These are phyloP conservation scores for Eucalyptus albens DNA, from an alignment of 345 rosid genomes.

Conservation along the genomic window DNA sequence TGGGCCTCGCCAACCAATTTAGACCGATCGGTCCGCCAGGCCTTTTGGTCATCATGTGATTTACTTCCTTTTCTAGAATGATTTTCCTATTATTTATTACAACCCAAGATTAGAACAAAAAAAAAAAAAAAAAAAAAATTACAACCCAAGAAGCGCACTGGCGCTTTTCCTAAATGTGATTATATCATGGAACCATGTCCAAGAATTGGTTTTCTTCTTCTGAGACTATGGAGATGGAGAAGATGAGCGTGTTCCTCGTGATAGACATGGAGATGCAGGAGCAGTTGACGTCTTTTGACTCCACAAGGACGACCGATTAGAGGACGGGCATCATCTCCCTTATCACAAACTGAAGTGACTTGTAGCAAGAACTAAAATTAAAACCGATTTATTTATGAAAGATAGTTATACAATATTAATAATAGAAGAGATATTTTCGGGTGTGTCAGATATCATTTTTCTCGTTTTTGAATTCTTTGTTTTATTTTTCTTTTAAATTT, in stretches of 20 bases:
- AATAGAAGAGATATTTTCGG: background rate
- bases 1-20: background rate
- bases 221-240: background rate
- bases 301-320: background rate
- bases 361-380: background rate
- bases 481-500: no score
- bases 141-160: background rate
- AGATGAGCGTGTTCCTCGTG: background rate
- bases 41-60: background rate
- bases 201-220: background rate
- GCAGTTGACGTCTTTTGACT: background rate
- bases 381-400: background rate
- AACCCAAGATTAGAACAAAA: background rate
- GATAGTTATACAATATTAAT: background rate
- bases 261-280: background rate
- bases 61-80: background rate
- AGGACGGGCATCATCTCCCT: background rate
- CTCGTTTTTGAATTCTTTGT: background rate
- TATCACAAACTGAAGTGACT: background rate
- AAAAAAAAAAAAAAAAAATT: no score
- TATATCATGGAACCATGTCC: background rate
- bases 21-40: background rate
- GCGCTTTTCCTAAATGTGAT: background rate
- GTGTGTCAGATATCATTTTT: background rate
- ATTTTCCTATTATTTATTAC: background rate